Evolutionary conservation across 345 rosid species (phyloP), one percentile per base, ranked within the genome.

Genomic region (Stellera chamaejasme): DNA sequence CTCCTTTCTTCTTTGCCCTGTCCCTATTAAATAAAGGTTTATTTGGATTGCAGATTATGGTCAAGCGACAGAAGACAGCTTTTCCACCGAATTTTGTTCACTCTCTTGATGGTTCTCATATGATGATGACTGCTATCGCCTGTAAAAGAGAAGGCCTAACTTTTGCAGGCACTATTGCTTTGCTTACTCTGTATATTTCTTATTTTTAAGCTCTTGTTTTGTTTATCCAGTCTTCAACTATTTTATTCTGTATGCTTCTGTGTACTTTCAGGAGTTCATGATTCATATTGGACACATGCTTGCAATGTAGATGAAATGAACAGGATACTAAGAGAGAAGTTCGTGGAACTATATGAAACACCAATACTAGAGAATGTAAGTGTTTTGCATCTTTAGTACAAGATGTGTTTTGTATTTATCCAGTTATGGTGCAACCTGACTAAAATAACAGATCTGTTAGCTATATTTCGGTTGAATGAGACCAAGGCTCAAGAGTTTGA

Each of bases 281-380:
- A 94, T 81, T 94, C 99, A 13, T 94, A 80, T 54, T 94, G 99
- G 99, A 94, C 97, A 0, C 99, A 94, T 75, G 99, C 97, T n/a
- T 80, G 97, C 67, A 88, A 94, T 49, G 97, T 90, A 67, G 96
- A 94, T 68, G 69, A 60, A 73, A 61, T 94, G 81, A 94, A 87
- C 78, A 71, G 32, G 68, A 87, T 87, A 75, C 72, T 94, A 55
- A 71, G 99, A 56, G 90, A 94, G 77, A 90, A 94, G 62, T 94
- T 94, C 44, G 87, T 94, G 51, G 88, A 90, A 62, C 95, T 94
- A 48, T 87, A 94, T 52, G 88, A 87, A 48, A 78, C 64, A 55
- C 96, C 97, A 5, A 83, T 94, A 59, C 65, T 94, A 64, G 97
- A 94, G 75, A 83, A 85, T 73, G 99, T 90, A 85, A 77, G 85